Percentiles rank a stretch among this genome's conserved stretches.
Evolutionary conservation across 2,329 filamentous ascomycete species (phyloP).

Genomic region (Aureobasidium pullulans): DNA sequence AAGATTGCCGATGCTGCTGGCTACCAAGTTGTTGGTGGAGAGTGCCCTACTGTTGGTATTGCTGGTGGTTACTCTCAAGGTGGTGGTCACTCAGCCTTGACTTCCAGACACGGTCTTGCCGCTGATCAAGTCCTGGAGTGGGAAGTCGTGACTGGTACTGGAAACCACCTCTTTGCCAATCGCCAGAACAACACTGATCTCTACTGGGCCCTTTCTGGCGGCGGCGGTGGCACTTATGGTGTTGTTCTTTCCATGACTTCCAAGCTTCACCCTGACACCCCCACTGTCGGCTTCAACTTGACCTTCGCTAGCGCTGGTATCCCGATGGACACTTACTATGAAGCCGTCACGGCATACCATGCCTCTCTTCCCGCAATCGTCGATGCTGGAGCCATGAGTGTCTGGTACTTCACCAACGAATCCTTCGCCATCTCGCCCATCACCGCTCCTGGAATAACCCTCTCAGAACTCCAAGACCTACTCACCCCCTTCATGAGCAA

Average conservation of each 20-base stretch:
- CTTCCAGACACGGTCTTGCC: conserved; percentile 49
- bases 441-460: conserved; percentile 42
- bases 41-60: conserved; percentile 48
- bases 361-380: conserved; percentile 42
- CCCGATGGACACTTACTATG: conserved; percentile 39
- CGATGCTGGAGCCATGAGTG: conserved; percentile 43
- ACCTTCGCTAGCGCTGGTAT: conserved; percentile 29
- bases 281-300: conserved; percentile 39
- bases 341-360: conserved; percentile 42
- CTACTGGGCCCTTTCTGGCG: conserved; percentile 57
- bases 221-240: conserved; percentile 53
- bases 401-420: conserved; percentile 46
- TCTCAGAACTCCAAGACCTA: conserved; percentile 36
- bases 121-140: conserved; percentile 51
- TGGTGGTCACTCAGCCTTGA: conserved; percentile 51
- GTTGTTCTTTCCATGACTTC: conserved; percentile 50
- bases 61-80: conserved; percentile 55
- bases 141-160: conserved; percentile 42
- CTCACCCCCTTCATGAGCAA: conserved; percentile 39
- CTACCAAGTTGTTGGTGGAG: conserved; percentile 49
- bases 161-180: conserved; percentile 43
- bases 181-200: conserved; percentile 46
- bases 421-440: conserved; percentile 41
- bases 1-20: conserved; percentile 37
- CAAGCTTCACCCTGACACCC: conserved; percentile 41